These are phyloP conservation scores for Kazachstania taianensis DNA, from an alignment of 805 yeast genomes.

Conservation along the genomic window DNA sequence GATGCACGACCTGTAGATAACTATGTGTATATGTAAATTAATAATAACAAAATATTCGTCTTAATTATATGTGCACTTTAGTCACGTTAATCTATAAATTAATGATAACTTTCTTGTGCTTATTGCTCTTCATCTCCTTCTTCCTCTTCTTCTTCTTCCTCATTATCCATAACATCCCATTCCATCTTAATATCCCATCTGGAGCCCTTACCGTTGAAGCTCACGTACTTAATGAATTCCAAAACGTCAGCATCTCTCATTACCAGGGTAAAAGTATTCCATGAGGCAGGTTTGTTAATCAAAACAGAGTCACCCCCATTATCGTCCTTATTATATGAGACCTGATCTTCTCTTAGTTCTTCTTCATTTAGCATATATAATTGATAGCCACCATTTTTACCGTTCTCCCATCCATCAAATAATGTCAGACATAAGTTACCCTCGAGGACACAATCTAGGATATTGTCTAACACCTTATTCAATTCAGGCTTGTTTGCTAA, in stretches of 20 bases:
- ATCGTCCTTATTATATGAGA: slow-evolving; percentile 48
- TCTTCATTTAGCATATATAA: slow-evolving; percentile 65
- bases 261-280: slow-evolving; percentile 73
- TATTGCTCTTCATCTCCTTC: slow-evolving; percentile 5
- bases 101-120: not conserved
- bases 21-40: not conserved
- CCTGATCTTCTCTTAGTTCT: slow-evolving; percentile 61
- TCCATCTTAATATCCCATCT: slow-evolving; percentile 83
- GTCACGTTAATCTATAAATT: not conserved
- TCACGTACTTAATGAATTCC: slow-evolving; percentile 86
- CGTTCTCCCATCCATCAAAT: slow-evolving; percentile 67
- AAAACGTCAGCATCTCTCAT: slow-evolving; percentile 78
- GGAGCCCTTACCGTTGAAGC: slow-evolving; percentile 77
- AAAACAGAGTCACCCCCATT: slow-evolving; percentile 68
- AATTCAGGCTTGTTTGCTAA: slow-evolving; percentile 57
- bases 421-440: slow-evolving; percentile 81
- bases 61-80: not conserved
- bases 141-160: slow-evolving; percentile 13
- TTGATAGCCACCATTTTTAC: slow-evolving; percentile 93
- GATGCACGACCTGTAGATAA: slow-evolving; percentile 2
- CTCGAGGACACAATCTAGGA: slow-evolving; percentile 40
- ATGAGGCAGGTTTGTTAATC: slow-evolving; percentile 66
- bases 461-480: slow-evolving; percentile 30
- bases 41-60: not conserved
- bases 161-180: slow-evolving; percentile 55